Base-by-base conservation (phyloP, 768 basidiomycete genomes). In the Hygrophorus russula region DNA sequence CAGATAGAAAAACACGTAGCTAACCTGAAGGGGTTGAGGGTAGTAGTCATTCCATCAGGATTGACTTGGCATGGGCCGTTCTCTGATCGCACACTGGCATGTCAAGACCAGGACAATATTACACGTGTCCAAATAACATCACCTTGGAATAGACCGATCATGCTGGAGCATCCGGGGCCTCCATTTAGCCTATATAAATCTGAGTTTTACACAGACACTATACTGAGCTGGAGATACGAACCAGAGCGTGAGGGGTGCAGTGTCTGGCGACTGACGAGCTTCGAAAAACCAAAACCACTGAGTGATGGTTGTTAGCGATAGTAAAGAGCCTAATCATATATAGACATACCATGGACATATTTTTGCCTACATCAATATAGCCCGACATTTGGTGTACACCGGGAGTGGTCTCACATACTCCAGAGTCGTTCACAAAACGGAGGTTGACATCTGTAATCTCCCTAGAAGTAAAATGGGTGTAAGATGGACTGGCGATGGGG, bases 241-340 rank as follows among this genome's bases (percentile, higher is more conserved):
- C 79, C 80, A 82, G 17, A 82, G 62, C 2, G 78, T 78, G 51
- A 83, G 75, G 0, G 80, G 80, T 0, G 79, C 78, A 1, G 68
- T 76, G 39, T 78, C 73, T 0, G 79, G 76, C 2, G 66, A 60
- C 24, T 72, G 59, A 11, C 81, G 68, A 2, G 80, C 69, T 48
- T 77, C 81, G 42, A 82, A 83, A 57, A 81, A 82, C 77, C 80
- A 82, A 53, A 82, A 82, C 77, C 76, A 82, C 79, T 80, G 42
- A n/a, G 42, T 3, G 11, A 33, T 6, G 19, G n/a, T n/a, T n/a
- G n/a, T n/a, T n/a, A n/a, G n/a, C n/a, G n/a, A n/a, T n/a, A 28
- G 27, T 43, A 30, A 39, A 12, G 13, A 29, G 4, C 10, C 29
- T 27, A 30, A n/a, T 14, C 17, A 27, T 2, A 13, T 35, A 2